A percentile compares a stretch with the other conserved stretches of the same genome.
These are phyloP conservation scores for Stentor roeselii DNA, from an alignment of 73 alveolate species.

Conservation along the genomic window DNA sequence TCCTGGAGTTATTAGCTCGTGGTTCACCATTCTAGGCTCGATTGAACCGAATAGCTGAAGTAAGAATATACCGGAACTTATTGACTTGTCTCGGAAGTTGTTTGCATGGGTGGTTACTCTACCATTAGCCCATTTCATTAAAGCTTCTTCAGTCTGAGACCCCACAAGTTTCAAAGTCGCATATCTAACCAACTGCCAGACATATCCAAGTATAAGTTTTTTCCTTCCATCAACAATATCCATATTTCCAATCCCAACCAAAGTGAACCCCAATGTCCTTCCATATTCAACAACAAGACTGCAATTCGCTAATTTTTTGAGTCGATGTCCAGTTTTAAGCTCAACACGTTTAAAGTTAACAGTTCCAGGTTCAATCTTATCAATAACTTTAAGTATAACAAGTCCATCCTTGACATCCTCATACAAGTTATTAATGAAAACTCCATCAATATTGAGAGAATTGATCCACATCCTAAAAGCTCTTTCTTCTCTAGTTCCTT, in stretches of 20 bases:
- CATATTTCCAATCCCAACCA: slow-evolving; percentile 83
- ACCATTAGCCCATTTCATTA: slow-evolving; percentile 70
- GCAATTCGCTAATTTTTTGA: slow-evolving; percentile 63
- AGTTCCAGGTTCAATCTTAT: slow-evolving; percentile 78
- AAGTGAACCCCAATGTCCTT: slow-evolving; percentile 58
- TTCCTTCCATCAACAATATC: slow-evolving; percentile 87
- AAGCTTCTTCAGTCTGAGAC: slow-evolving; percentile 41
- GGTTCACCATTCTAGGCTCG: slow-evolving; percentile 90
- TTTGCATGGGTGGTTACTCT: slow-evolving; percentile 51
- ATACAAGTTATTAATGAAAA: slow-evolving; percentile 72
- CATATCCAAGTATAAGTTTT: slow-evolving; percentile 81
- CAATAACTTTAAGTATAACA: slow-evolving; percentile 73
- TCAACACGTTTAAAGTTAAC: slow-evolving; percentile 91
- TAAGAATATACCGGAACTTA: slow-evolving; percentile 70
- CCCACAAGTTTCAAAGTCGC: slow-evolving; percentile 39
- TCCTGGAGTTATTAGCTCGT: slow-evolving; percentile 83
- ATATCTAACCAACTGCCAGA: slow-evolving; percentile 87
- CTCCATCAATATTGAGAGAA: slow-evolving; percentile 75
- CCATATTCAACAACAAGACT: slow-evolving; percentile 76
- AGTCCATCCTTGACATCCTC: slow-evolving; percentile 93
- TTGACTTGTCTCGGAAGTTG: slow-evolving; percentile 64
- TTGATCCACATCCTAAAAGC: slow-evolving; percentile 95
- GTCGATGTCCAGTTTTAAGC: slow-evolving; percentile 51
- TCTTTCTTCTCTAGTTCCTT: slow-evolving; percentile 94
- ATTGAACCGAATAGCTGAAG: slow-evolving; percentile 74